A percentile compares a stretch with the other conserved stretches of the same genome.
Evolutionary conservation across 2,329 filamentous ascomycete genomes (phyloP).

Genomic region (Colletotrichum liriopes): DNA sequence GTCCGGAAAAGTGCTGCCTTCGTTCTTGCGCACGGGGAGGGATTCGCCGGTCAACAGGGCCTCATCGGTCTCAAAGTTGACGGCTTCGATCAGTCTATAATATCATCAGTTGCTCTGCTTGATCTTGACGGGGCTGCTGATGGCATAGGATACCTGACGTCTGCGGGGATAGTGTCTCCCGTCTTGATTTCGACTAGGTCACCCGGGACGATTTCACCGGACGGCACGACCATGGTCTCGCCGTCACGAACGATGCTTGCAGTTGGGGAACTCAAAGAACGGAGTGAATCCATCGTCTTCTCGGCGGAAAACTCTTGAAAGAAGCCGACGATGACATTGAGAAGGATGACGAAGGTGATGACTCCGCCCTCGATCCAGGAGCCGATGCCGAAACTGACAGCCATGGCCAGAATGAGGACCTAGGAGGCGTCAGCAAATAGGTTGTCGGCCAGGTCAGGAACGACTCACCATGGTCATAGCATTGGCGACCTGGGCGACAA

Average conservation of each 20-base stretch:
- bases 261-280: constrained; percentile 65
- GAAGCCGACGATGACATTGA: constrained; percentile 70
- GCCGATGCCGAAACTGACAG: constrained; percentile 65
- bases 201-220: constrained; percentile 69
- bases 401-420: constrained; percentile 67
- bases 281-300: constrained; percentile 69
- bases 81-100: constrained; percentile 61
- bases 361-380: constrained; percentile 72
- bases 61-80: constrained; percentile 68
- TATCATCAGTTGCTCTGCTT: constrained; percentile 16
- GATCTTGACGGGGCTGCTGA: neutral
- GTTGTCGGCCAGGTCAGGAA: too few species aligned
- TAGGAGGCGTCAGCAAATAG: neutral
- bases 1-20: constrained; percentile 63
- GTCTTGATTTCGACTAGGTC: constrained; percentile 71
- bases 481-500: constrained; percentile 75
- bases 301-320: constrained; percentile 70
- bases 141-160: constrained; percentile 51
- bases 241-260: constrained; percentile 67
- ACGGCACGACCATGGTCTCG: constrained; percentile 65
- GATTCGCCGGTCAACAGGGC: constrained; percentile 76
- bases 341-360: constrained; percentile 65
- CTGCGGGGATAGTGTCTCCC: constrained; percentile 61
- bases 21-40: constrained; percentile 69
- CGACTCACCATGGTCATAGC: constrained; percentile 71